Base-by-base conservation (phyloP, 2,329 filamentous ascomycete genomes). In the Ceratocystis huliohia region DNA sequence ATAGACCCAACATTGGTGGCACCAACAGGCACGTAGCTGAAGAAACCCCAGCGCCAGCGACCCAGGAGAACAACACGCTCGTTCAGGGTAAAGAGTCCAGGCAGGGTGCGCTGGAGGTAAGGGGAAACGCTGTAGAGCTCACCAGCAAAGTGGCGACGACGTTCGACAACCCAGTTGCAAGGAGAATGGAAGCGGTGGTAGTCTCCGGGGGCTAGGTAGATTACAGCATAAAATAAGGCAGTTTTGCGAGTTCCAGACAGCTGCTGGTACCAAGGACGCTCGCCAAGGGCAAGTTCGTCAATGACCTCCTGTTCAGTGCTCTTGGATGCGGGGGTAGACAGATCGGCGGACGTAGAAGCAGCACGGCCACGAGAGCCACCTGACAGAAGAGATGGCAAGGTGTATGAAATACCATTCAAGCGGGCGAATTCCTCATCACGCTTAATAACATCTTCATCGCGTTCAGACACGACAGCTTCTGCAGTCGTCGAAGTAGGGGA, bases 111-210 rank as follows among this genome's bases (percentile, higher is more conserved):
- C 75, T 96, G 92, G 13, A 99, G 83, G 76, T 96, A 99, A 0
- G 94, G 94, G 0, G 91, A 96, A 3, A 99, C 94, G 65, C 88
- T 93, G 80, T 89, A 99, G 7, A 99, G 82, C 76, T 99, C 95
- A 67, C 94, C 94, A 0, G 94, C 92, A 74, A 99, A 99, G 78
- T 99, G 94, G n/a, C 94, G 89, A 56, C 95, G 86, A 70, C 87
- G 87, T 76, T 96, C 89, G 44, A 94, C 94, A 17, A 99, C 91
- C 94, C 94, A 99, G 71, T 90, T 88, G 1, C 91, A 87, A 0
- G 94, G 94, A 1, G 90, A 96, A 78, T 99, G 95, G 80, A 97
- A 99, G 70, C 93, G 89, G 78, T 99, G 94, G 78, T 99, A 99
- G 78, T 99, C 95, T 63, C 94, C 94, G 0, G 94, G 94, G 0